Conservation (phyloP, 1,139 yeast species). For the Saccharomyces pastorianus region DNA sequence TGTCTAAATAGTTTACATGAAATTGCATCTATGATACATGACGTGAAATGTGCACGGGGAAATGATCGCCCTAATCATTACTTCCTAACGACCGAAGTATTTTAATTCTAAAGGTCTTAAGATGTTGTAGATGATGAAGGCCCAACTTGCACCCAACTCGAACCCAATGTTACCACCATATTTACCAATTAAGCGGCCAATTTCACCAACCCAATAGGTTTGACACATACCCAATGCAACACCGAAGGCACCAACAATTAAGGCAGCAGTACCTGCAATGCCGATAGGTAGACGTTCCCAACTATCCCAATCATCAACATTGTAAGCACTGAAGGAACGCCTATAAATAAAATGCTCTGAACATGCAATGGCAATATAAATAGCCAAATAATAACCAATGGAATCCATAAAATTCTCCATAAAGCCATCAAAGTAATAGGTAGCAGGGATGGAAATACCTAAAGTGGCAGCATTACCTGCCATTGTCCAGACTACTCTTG, state of each 20-base stretch:
- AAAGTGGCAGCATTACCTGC: slow-evolving; percentile 65
- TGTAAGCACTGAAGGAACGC: slow-evolving; percentile 46
- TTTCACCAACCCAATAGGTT: slow-evolving; percentile 68
- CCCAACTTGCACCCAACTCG: slow-evolving; percentile 62
- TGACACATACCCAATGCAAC: slow-evolving; percentile 80
- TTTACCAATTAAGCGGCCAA: slow-evolving; percentile 53
- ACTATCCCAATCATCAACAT: slow-evolving; percentile 52
- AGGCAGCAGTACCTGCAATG: slow-evolving; percentile 64
- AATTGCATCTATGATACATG: neutral
- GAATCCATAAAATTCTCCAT: slow-evolving; percentile 82
- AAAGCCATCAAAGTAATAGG: slow-evolving; percentile 58
- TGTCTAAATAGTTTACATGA: neutral
- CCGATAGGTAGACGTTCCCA: slow-evolving; percentile 60
- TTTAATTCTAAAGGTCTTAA: slow-evolving; percentile 64
- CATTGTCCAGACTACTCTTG: slow-evolving; percentile 75
- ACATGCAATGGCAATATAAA: slow-evolving; percentile 61
- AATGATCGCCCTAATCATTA: neutral
- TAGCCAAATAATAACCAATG: slow-evolving; percentile 84
- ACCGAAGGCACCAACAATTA: slow-evolving; percentile 79
- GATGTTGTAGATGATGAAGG: slow-evolving; percentile 54
- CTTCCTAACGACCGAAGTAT: slow-evolving; percentile 32
- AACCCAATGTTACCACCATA: slow-evolving; percentile 83
- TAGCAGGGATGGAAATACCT: slow-evolving; percentile 84
- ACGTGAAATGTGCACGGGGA: neutral
- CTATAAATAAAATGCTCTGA: slow-evolving; percentile 77